Conservation (phyloP, 345 rosid species). For the Brassica juncea region DNA sequence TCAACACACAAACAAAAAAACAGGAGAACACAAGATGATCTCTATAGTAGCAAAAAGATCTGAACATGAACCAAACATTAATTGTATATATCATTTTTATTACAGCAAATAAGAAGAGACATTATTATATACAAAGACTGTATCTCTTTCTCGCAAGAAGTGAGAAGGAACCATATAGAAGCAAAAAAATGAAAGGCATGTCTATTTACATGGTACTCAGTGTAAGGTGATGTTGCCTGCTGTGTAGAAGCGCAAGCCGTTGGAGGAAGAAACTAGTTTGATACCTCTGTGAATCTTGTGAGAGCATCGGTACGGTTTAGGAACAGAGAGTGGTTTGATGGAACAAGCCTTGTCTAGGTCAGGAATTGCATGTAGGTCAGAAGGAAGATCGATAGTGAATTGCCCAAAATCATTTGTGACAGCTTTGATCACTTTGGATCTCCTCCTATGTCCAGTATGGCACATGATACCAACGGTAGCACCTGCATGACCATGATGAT, state of each 20-base stretch:
- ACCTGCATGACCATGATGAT: constrained; percentile 15
- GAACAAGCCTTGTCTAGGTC: constrained; percentile 36
- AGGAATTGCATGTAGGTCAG: constrained; percentile 40
- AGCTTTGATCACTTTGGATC: constrained; percentile 35
- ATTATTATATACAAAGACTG: constrained; percentile 24
- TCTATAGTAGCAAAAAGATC: constrained; percentile 1
- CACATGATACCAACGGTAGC: constrained; percentile 37
- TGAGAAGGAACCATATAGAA: constrained; percentile 34
- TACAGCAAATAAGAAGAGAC: constrained; percentile 15
- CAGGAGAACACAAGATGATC: background rate
- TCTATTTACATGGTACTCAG: constrained; percentile 14
- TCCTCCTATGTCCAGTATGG: background rate
- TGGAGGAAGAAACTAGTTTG: constrained; percentile 17
- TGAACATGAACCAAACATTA: constrained; percentile 6
- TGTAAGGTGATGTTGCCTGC: constrained; percentile 34
- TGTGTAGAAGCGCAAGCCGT: constrained; percentile 37
- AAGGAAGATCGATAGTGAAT: constrained; percentile 38
- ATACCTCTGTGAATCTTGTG: constrained; percentile 33
- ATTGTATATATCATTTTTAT: background rate
- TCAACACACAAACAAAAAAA: background rate
- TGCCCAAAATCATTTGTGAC: constrained; percentile 40
- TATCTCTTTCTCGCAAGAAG: constrained; percentile 38
- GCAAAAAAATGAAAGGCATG: background rate
- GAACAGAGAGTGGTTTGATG: constrained; percentile 33
- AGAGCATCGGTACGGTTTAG: constrained; percentile 20